A percentile compares a stretch with the other conserved stretches of the same genome.
phyloP scores from a whole-genome alignment of 139 green algal genomes.

The Coelastrella sp. region DNA sequence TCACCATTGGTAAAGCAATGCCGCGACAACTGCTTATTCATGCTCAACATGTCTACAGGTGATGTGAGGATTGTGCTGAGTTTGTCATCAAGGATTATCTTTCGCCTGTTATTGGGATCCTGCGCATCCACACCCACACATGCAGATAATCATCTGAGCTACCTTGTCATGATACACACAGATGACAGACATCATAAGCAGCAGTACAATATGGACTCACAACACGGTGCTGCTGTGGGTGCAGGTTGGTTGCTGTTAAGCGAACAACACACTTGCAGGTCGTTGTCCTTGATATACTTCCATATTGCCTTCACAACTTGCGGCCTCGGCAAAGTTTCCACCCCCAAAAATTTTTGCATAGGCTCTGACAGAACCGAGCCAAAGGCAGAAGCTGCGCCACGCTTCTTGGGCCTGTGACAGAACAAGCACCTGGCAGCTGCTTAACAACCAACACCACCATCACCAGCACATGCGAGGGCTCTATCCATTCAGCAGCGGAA shows the following conservation, averaged over 20 bases:
- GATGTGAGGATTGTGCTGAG: slow-evolving; percentile 73
- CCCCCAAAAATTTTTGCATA: slow-evolving; percentile 71
- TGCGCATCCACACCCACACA: slow-evolving; percentile 29
- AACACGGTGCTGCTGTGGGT: not conserved
- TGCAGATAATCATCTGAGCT: no score
- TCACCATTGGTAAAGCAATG: slow-evolving; percentile 60
- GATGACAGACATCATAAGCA: no score
- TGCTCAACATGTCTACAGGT: slow-evolving; percentile 80
- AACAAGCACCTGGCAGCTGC: not conserved
- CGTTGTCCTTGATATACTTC: slow-evolving; percentile 86
- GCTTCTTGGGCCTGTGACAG: slow-evolving; percentile 24
- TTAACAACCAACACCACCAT: not conserved
- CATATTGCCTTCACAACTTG: slow-evolving; percentile 86
- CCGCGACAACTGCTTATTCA: slow-evolving; percentile 83
- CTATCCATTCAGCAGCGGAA: no score
- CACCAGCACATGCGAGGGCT: not conserved
- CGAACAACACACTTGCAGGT: slow-evolving; percentile 70
- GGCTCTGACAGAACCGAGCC: slow-evolving; percentile 57
- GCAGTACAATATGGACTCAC: no score
- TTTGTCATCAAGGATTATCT: slow-evolving; percentile 77
- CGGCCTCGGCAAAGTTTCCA: slow-evolving; percentile 56
- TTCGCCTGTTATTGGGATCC: slow-evolving; percentile 78
- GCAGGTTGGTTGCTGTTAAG: no score
- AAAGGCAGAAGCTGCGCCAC: not conserved
- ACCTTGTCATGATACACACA: no score